Base-by-base conservation (phyloP, 2,329 filamentous ascomycete genomes). In the Ophiostoma himal-ulmi region DNA sequence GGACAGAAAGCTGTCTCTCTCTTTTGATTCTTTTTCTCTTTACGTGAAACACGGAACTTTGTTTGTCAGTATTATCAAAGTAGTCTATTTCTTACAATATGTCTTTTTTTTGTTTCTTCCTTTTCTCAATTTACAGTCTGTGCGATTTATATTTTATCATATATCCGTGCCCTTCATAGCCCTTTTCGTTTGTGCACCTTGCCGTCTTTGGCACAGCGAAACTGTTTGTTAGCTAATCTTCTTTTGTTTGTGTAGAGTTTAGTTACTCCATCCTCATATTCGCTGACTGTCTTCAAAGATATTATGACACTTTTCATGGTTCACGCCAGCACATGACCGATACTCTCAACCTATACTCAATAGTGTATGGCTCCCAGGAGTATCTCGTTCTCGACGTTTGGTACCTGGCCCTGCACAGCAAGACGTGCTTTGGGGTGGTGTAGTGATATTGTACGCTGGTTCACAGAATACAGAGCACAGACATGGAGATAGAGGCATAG, bases 11-110 rank as follows among this genome's bases (percentile, higher is more conserved):
- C 13, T 62, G 57, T 62, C 57, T 62, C 26, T 62, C 10, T 7
- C n/a, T n/a, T 48, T 7, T n/a, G 3, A 7, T 48, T 48, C 44
- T 17, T 17, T 4, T 57, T 57, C 57, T 34, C 5, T 62, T 13
- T 62, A 62, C 26, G 57, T 62, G 57, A 62, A 62, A 62, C 57
- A 62, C 57, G 57, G 57, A 26, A 62, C 52, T 57, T 57, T 57
- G 26, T 22, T 34, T 8, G 26, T 36, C 57, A 62, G 4, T 8
- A 26, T 22, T 3, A 13, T 57, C 13, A 13, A 5, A 62, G 57
- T 17, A 13, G 57, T 62, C 36, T 62, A 62, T 34, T 34, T 62
- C 26, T 34, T 13, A 62, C 57, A 36, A 6, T 1, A 34, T 62
- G 57, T 62, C 22, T 17, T 5, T 62, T 26, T 34, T 34, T 62